Evolutionary conservation across 495 filamentous ascomycete genomes (phyloP).

Genomic region (Baudoinia panamericana): DNA sequence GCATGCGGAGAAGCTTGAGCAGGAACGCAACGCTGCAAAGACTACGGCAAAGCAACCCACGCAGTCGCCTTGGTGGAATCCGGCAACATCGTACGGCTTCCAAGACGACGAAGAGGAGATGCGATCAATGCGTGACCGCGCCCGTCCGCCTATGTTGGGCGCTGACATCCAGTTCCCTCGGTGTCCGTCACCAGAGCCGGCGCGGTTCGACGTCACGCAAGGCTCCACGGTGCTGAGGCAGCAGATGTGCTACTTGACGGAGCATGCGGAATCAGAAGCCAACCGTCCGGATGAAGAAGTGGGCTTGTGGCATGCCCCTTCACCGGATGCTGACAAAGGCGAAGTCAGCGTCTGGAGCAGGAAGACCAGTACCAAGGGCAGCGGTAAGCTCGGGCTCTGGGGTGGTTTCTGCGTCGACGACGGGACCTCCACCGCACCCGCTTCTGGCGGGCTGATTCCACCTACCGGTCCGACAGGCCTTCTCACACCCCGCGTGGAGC

Average conservation of each 20-base stretch:
- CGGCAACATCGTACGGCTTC: conserved; percentile 31
- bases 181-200: conserved; percentile 67
- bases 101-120: conserved; percentile 36
- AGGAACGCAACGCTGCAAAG: conserved; percentile 23
- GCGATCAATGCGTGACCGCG: conserved; percentile 37
- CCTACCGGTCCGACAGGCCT: conserved; percentile 26
- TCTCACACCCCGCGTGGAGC: conserved; percentile 25
- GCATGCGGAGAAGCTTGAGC: conserved; percentile 30
- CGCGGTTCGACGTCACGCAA: conserved; percentile 54
- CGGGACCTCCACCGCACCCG: conserved; percentile 1
- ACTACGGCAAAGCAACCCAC: conserved; percentile 13
- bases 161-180: conserved; percentile 58
- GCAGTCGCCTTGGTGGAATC: conserved; percentile 34
- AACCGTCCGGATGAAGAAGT: conserved; percentile 12
- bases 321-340: neutral
- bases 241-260: conserved; percentile 34
- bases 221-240: conserved; percentile 30
- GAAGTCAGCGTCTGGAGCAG: neutral
- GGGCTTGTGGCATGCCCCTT: conserved; percentile 24
- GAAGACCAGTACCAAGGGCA: neutral
- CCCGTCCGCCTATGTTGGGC: conserved; percentile 75
- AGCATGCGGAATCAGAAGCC: conserved; percentile 25
- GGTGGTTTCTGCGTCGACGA: conserved; percentile 28
- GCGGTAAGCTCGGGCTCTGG: conserved; percentile 26
- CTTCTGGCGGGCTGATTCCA: conserved; percentile 3